Evolutionary conservation across 257 asterid species (phyloP).

Genomic region (Leonotis leonurus): DNA sequence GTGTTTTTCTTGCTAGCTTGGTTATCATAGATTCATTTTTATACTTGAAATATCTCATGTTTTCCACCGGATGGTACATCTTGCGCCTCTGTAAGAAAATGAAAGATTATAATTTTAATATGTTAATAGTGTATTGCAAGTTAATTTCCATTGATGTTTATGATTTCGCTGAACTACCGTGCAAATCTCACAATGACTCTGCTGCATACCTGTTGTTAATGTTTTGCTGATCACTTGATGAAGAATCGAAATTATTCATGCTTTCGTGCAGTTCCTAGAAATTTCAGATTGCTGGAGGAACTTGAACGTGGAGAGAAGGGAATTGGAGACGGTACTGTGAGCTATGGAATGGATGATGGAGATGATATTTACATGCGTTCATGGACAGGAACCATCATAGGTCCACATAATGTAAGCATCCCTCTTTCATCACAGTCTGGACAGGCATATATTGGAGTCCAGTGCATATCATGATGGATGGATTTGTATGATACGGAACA

Average conservation of each 20-base stretch:
- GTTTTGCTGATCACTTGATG: neutral
- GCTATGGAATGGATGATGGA: conserved; percentile 93
- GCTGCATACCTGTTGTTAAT: neutral
- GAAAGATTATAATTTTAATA: too few relatives aligned
- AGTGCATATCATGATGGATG: too few relatives aligned
- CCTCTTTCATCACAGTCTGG: neutral
- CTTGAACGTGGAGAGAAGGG: conserved; percentile 95
- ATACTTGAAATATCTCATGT: neutral
- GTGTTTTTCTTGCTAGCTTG: too few relatives aligned
- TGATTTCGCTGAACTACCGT: too few relatives aligned
- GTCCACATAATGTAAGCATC: conserved; percentile 65
- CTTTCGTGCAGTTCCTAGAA: conserved; percentile 62
- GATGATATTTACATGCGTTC: conserved; percentile 83
- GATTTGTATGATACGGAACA: too few relatives aligned
- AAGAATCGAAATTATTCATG: conserved; percentile 15
- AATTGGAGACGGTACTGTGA: conserved; percentile 85
- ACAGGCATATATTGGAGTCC: neutral
- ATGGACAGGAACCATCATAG: conserved; percentile 78
- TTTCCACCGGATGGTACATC: neutral
- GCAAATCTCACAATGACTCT: too few relatives aligned
- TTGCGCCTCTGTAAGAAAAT: too few relatives aligned
- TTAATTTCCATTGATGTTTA: too few relatives aligned
- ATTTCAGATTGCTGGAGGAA: conserved; percentile 83
- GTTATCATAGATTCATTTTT: too few relatives aligned
- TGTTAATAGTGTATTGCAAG: too few relatives aligned